Base-by-base conservation (phyloP, 2,329 filamentous ascomycete species). In the Microthyrium microscopicum region DNA sequence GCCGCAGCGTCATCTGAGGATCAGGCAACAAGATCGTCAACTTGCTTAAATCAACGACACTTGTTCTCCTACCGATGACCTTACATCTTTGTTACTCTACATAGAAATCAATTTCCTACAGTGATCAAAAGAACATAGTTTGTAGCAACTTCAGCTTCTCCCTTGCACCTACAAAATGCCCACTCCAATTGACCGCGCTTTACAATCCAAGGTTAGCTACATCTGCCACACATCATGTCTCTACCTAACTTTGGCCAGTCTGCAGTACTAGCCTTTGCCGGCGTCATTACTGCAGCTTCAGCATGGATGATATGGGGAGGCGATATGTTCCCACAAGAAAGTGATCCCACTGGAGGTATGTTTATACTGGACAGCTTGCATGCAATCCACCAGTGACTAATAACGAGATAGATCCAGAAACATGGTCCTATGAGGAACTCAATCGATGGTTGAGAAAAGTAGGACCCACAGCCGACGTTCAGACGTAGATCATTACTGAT, bases 401-500 rank as follows among this genome's bases (percentile, higher is more conserved):
- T 8, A 11, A 13, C 12, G 16, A 8, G 5, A 16, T 4, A 37
- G 33, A 39, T 22, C 34, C 36, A 4, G 27, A 37, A 24, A 37
- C 21, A 2, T 39, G 33, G 36, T 26, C 34, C 17, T 21, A 20
- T 8, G 28, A 36, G 13, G 34, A 95, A 48, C 62, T 92, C 54
- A 66, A 72, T 40, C 64, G 75, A 47, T 95, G 85, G 84, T 61
- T 95, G 32, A 71, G 72, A 29, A 70, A 69, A 46, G 87, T 93
- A 67, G 56, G 77, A 62, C 3, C 21, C 5, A 11, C n/a, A 21
- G 29, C 15, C 5, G 5, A 34, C 9, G 8, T 17, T 18, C 16
- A 13, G 12, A 11, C 11, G 12, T 15, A 13, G 7, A 4, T 31
- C 4, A 18, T 6, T n/a, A 4, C 19, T 29, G 12, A 30, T 19